Percentiles rank a stretch among this genome's conserved stretches.
phyloP scores from a whole-genome alignment of 2,329 filamentous ascomycete genomes.

The Neophaeococcomyces mojaviensis region DNA sequence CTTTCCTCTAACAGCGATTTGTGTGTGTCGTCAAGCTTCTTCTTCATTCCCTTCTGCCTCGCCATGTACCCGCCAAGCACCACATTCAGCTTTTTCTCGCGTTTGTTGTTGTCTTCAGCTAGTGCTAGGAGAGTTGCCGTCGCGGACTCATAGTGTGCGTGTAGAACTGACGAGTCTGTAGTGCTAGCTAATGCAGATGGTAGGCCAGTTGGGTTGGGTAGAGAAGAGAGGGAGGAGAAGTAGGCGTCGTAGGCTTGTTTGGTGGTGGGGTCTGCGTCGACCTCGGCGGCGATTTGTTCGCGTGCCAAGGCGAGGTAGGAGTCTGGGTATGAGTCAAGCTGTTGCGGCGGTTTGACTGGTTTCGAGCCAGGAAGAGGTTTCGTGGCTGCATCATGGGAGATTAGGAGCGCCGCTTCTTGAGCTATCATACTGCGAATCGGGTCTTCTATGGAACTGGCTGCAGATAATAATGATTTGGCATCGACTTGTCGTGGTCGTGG shows the following conservation, averaged over 20 bases:
- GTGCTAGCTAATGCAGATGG: slow-evolving; percentile 73
- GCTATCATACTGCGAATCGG: slow-evolving; percentile 64
- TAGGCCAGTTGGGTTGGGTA: slow-evolving; percentile 48
- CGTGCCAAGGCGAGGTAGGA: slow-evolving; percentile 65
- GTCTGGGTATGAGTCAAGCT: slow-evolving; percentile 61
- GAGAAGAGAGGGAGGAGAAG: slow-evolving; percentile 38
- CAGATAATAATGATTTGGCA: slow-evolving; percentile 58
- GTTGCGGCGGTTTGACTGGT: slow-evolving; percentile 48
- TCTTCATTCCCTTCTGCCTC: slow-evolving; percentile 68
- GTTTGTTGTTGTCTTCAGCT: slow-evolving; percentile 73
- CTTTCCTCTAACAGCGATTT: slow-evolving; percentile 66
- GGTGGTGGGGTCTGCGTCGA: slow-evolving; percentile 39
- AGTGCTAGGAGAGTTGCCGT: slow-evolving; percentile 65
- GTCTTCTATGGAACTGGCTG: slow-evolving; percentile 54
- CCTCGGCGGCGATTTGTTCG: slow-evolving; percentile 66
- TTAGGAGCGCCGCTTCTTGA: slow-evolving; percentile 67
- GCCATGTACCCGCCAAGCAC: slow-evolving; percentile 87
- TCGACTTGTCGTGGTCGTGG: slow-evolving; percentile 71
- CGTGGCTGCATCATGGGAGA: slow-evolving; percentile 71
- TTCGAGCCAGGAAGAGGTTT: slow-evolving; percentile 64
- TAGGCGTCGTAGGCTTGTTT: slow-evolving; percentile 43
- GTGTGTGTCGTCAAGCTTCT: slow-evolving; percentile 70
- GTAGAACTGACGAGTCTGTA: slow-evolving; percentile 62
- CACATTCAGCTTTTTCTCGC: slow-evolving; percentile 86
- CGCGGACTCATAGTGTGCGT: slow-evolving; percentile 65